phyloP scores from a whole-genome alignment of 352 stramenopile species.

The Phytophthora pisi region DNA sequence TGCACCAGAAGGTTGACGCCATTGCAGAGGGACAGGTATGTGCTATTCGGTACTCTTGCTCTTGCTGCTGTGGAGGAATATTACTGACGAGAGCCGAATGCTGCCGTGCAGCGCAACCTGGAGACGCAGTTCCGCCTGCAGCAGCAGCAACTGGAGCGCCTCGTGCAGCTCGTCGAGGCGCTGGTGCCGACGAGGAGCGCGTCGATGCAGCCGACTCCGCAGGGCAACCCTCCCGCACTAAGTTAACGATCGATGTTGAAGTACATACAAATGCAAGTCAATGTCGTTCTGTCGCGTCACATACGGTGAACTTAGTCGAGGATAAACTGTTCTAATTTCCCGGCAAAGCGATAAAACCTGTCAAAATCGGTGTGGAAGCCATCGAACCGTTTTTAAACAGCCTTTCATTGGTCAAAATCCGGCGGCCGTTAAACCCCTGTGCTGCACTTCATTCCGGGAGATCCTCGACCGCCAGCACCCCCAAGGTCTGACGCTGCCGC shows the following conservation, averaged over 20 bases:
- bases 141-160: slow-evolving; percentile 44
- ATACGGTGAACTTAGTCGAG: slow-evolving; percentile 12
- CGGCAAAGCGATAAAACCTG: slow-evolving; percentile 9
- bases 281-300: slow-evolving; percentile 3
- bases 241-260: slow-evolving; percentile 29
- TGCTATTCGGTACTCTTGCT: not conserved
- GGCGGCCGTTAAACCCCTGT: slow-evolving; percentile 16
- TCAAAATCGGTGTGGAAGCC: not conserved
- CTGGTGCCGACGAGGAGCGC: slow-evolving; percentile 10
- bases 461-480: slow-evolving; percentile 10
- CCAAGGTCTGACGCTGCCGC: slow-evolving; percentile 23
- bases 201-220: slow-evolving; percentile 2
- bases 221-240: slow-evolving; percentile 8
- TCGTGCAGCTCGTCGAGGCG: slow-evolving; percentile 42
- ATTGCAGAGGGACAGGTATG: slow-evolving; percentile 44
- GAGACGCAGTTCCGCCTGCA: slow-evolving; percentile 43
- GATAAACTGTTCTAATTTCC: not conserved
- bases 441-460: slow-evolving; percentile 20
- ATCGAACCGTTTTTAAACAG: too few species aligned
- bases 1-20: slow-evolving; percentile 43
- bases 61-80: not conserved
- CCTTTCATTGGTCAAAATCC: too few species aligned
- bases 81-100: slow-evolving; percentile 4
- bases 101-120: slow-evolving; percentile 34
- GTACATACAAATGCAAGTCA: slow-evolving; percentile 10